Evolutionary conservation across 495 filamentous ascomycete species (phyloP).

Genomic region (Penicillium canescens): DNA sequence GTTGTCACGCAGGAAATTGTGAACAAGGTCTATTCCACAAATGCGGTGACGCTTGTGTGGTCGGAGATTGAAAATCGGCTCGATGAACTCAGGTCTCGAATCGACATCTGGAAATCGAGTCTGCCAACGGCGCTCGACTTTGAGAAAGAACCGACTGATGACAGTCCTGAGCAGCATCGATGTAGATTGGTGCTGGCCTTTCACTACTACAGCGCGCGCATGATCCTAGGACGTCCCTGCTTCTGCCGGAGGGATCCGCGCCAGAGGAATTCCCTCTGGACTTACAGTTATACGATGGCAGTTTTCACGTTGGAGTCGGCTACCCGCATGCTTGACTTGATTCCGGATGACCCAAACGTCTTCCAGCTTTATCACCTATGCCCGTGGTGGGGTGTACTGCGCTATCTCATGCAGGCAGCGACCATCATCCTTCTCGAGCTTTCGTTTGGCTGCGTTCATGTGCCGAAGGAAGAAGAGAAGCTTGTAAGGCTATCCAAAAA

Average conservation of each 20-base stretch:
- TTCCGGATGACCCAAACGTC: constrained; percentile 49
- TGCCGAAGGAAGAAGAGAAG: constrained; percentile 48
- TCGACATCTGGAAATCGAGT: constrained; percentile 55
- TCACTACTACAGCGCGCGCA: constrained; percentile 60
- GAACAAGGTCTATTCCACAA: constrained; percentile 58
- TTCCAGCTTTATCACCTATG: constrained; percentile 51
- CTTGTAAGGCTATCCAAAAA: constrained; percentile 54
- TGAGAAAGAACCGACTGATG: constrained; percentile 37
- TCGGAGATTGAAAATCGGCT: constrained; percentile 59
- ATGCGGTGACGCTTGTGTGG: constrained; percentile 56
- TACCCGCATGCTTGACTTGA: constrained; percentile 49
- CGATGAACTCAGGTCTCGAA: constrained; percentile 45
- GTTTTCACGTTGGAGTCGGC: constrained; percentile 57
- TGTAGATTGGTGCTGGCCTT: constrained; percentile 53
- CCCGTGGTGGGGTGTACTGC: constrained; percentile 68
- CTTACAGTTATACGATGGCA: constrained; percentile 59
- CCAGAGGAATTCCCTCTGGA: constrained; percentile 23
- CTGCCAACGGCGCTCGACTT: constrained; percentile 54
- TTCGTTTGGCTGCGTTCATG: constrained; percentile 56
- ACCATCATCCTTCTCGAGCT: constrained; percentile 64
- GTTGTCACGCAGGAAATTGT: constrained; percentile 59
- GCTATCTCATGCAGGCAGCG: constrained; percentile 64
- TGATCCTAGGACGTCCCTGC: constrained; percentile 64
- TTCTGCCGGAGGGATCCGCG: constrained; percentile 60
- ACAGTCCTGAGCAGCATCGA: constrained; percentile 34